Base-by-base conservation (phyloP, 2,329 filamentous ascomycete species). In the Sclerotinia spermophila region DNA sequence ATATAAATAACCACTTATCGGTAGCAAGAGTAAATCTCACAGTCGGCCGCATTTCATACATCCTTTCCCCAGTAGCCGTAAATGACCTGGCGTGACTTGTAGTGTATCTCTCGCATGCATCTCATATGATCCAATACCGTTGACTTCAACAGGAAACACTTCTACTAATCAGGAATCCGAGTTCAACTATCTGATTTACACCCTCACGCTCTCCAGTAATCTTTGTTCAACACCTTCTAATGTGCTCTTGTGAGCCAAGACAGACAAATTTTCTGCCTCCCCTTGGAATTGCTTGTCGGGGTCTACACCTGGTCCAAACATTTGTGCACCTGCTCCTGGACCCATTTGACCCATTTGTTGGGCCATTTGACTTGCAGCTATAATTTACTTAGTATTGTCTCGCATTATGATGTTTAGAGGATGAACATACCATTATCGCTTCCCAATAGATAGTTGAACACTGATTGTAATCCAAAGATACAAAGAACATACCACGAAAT, bases 401-500 rank as follows among this genome's bases (percentile, higher is more conserved):
- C 17, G 3, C 15, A 13, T 40, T 10, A 35, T 7, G n/a, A 30
- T 15, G 8, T 8, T 53, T 5, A 7, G 51, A 27, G 64, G n/a
- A 24, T 35, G 58, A 30, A 70, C 90, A 81, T 85, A 97, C 94
- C 90, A 81, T 98, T 98, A 78, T 99, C 96, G 80, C 92, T 97
- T 13, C 96, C 96, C 21, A 99, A 86, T 65, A 99, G 90, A 81
- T 97, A 98, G 79, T 96, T 97, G 81, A 99, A 99, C 71, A 99
- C 94, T 69, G 95, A 93, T 81, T 98, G 95, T 71, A 99, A 85
- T 61, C 96, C 96, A 80, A 99, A 98, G 74, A 99, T 90, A 78
- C 96, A 98, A 75, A 99, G 84, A 80, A 99, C 98, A 84, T 99
- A 99, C 94, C 96, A 99, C 72, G 94, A 97, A 81, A 99, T 90